A percentile compares a stretch with the other conserved stretches of the same genome.
Conservation (phyloP, 2,329 filamentous ascomycete genomes). For the Stagonosporopsis rhizophila region DNA sequence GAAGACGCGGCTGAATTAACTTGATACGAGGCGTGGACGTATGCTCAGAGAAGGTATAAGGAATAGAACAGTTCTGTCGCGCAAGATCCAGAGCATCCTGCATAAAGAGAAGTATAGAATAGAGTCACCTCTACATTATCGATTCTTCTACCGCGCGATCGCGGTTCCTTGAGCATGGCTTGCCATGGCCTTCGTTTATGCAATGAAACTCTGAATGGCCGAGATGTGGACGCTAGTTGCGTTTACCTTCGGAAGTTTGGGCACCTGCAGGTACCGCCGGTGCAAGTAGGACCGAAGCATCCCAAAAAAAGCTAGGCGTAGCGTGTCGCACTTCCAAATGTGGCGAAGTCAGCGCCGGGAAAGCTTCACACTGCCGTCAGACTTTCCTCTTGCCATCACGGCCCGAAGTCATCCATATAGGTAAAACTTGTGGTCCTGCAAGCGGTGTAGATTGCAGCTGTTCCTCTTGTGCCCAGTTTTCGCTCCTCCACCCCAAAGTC, state of each 20-base stretch:
- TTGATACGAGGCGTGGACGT: no score
- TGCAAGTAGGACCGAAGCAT: not conserved
- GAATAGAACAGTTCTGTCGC: no score
- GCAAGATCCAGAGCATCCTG: no score
- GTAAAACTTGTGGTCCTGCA: not conserved
- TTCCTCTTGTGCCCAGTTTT: not conserved
- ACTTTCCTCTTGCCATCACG: not conserved
- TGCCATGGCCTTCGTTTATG: no score
- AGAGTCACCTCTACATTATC: no score
- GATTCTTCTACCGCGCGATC: no score
- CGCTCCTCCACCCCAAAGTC: not conserved
- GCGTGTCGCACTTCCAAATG: not conserved
- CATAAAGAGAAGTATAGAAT: no score
- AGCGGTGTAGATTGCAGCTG: not conserved
- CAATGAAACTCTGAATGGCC: not conserved
- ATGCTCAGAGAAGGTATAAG: no score
- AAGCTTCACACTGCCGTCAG: not conserved
- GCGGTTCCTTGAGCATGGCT: no score
- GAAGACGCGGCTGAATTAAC: no score
- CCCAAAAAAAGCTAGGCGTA: not conserved
- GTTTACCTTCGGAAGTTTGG: no score
- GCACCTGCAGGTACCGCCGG: not conserved
- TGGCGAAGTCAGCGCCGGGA: not conserved
- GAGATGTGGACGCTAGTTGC: not conserved
- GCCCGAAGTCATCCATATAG: not conserved